phyloP scores from a whole-genome alignment of 345 rosid species.

The Citropsis articulata region DNA sequence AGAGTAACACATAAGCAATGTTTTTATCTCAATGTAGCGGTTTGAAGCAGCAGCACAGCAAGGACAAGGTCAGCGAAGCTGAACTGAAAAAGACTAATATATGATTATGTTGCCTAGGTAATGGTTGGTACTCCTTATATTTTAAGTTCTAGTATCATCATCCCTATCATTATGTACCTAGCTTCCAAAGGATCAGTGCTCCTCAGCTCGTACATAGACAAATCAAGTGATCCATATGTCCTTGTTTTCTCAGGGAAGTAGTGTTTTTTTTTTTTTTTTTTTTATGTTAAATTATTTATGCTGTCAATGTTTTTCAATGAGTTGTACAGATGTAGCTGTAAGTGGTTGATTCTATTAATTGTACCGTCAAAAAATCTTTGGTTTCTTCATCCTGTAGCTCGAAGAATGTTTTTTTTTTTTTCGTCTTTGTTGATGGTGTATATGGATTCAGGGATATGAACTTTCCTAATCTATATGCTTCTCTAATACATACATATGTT shows the following conservation, averaged over 20 bases:
- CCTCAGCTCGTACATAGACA: background rate
- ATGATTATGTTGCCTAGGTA: background rate
- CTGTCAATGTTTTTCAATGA: background rate
- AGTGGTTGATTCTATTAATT: background rate
- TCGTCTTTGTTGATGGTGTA: background rate
- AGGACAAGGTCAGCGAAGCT: background rate
- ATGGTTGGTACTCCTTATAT: background rate
- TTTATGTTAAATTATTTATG: background rate
- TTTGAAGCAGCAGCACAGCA: background rate
- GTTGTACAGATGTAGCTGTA: conserved; percentile 15
- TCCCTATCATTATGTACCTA: background rate
- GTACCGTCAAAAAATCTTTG: background rate
- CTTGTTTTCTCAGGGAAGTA: background rate
- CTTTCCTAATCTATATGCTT: background rate
- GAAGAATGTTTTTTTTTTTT: background rate
- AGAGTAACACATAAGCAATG: conserved; percentile 15
- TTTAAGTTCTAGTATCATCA: background rate
- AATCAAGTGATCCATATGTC: background rate
- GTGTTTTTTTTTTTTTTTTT: background rate
- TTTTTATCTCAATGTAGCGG: background rate
- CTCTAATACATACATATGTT: too few relatives aligned
- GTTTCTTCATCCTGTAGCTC: background rate
- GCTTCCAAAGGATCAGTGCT: conserved; percentile 1
- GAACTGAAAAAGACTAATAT: background rate
- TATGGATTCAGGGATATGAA: background rate